phyloP scores from a whole-genome alignment of 208 protist species.

The Acanthamoeba triangularis region DNA sequence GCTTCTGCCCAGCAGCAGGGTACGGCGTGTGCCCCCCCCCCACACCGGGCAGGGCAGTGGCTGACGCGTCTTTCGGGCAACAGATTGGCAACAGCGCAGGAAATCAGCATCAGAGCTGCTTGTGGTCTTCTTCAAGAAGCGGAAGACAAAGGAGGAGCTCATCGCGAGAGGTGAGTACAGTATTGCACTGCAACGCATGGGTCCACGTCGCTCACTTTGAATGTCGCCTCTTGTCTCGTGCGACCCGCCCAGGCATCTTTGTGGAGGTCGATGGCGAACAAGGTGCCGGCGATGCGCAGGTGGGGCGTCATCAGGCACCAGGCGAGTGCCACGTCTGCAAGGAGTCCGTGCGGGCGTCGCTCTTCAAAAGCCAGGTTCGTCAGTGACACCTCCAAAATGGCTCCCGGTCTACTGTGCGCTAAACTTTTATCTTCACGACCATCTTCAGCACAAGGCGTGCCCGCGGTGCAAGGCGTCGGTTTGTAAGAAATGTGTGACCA shows the following conservation, averaged over 20 bases:
- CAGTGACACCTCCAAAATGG: not conserved
- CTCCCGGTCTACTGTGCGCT: not conserved
- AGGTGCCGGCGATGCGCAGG: not conserved
- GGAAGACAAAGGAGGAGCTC: slow-evolving; percentile 48
- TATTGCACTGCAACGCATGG: no score
- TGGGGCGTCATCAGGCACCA: not conserved
- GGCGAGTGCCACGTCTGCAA: not conserved
- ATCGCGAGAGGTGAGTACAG: not conserved
- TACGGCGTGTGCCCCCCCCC: not conserved
- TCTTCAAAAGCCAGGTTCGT: not conserved
- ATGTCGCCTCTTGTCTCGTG: not conserved
- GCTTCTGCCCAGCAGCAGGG: not conserved
- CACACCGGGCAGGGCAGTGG: not conserved
- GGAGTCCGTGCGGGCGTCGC: not conserved
- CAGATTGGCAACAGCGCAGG: not conserved
- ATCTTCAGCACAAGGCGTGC: not conserved
- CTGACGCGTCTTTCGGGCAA: not conserved
- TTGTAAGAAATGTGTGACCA: slow-evolving; percentile 29
- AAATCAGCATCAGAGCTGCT: not conserved
- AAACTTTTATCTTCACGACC: not conserved
- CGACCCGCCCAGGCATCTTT: not conserved
- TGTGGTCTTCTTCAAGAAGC: not conserved
- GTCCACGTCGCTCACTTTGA: no score
- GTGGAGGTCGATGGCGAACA: not conserved
- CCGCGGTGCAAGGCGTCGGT: not conserved